Conservation (phyloP, 768 basidiomycete species). For the Pleurotus citrinopileatus region DNA sequence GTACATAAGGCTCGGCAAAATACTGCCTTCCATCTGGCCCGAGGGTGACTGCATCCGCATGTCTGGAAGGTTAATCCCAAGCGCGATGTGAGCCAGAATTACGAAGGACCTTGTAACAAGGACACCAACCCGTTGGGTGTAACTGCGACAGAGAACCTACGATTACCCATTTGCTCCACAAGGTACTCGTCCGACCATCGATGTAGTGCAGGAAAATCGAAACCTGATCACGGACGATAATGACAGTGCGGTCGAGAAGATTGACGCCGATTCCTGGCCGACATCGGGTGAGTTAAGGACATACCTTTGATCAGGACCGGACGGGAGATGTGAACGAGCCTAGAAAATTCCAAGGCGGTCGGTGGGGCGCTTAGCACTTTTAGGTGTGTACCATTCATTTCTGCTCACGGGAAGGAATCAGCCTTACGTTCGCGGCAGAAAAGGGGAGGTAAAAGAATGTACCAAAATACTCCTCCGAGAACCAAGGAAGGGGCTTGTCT, state of each 20-base stretch:
- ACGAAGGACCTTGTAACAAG: conserved; percentile 3
- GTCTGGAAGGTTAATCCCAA: conserved; percentile 39
- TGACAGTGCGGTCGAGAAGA: background rate
- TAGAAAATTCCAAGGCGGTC: conserved; percentile 45
- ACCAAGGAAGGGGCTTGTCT: conserved; percentile 19
- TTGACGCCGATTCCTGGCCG: background rate
- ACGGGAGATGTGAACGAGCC: conserved; percentile 45
- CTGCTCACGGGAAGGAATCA: conserved; percentile 20
- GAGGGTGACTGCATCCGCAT: conserved; percentile 70
- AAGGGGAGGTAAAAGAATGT: conserved; percentile 6
- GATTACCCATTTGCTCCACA: conserved; percentile 47
- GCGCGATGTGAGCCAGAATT: background rate
- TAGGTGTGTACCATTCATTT: conserved; percentile 40
- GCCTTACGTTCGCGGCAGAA: background rate
- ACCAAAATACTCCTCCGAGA: conserved; percentile 30
- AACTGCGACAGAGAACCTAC: conserved; percentile 65
- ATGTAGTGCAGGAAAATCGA: conserved; percentile 41
- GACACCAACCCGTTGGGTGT: conserved; percentile 77
- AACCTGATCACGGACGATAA: conserved; percentile 35
- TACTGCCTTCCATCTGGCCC: conserved; percentile 54
- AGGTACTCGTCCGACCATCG: conserved; percentile 73
- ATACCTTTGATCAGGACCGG: conserved; percentile 69
- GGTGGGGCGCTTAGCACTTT: conserved; percentile 38
- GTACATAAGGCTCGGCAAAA: conserved; percentile 73
- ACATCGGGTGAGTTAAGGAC: background rate